phyloP scores from a whole-genome alignment of 202 grass and related monocot species.

The Setaria viridis region DNA sequence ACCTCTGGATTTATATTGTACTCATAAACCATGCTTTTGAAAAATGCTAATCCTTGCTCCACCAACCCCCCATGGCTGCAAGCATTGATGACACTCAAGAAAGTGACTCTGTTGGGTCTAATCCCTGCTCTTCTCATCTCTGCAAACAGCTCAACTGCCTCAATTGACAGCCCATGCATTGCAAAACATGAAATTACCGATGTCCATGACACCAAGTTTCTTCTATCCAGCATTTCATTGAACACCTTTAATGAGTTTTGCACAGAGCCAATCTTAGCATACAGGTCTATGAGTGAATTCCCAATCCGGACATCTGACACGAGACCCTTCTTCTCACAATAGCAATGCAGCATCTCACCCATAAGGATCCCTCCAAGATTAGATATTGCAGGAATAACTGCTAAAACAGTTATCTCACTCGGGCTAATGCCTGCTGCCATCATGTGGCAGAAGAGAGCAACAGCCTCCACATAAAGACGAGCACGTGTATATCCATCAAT shows the following conservation, averaged over 20 bases:
- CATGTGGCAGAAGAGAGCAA: conserved; percentile 60
- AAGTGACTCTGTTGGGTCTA: conserved; percentile 66
- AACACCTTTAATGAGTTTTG: conserved; percentile 58
- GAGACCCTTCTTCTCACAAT: conserved; percentile 58
- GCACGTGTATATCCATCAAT: conserved; percentile 68
- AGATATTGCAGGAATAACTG: conserved; percentile 58
- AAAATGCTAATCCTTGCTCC: conserved; percentile 67
- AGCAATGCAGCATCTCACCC: conserved; percentile 51
- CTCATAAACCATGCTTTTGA: conserved; percentile 73
- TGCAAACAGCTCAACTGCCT: conserved; percentile 58
- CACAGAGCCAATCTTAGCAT: conserved; percentile 69
- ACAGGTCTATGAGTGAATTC: conserved; percentile 78
- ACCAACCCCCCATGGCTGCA: conserved; percentile 83
- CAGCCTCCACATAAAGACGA: conserved; percentile 34
- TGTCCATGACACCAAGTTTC: conserved; percentile 83
- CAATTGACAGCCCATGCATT: conserved; percentile 57
- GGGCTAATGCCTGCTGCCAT: conserved; percentile 51
- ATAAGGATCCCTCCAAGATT: conserved; percentile 49
- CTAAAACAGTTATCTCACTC: conserved; percentile 66
- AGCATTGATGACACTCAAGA: conserved; percentile 69
- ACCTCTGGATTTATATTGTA: conserved; percentile 64
- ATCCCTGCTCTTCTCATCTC: conserved; percentile 57
- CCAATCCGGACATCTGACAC: conserved; percentile 51
- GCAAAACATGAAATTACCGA: conserved; percentile 69
- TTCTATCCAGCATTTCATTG: conserved; percentile 48